phyloP scores from a whole-genome alignment of 768 basidiomycete species.

The Boletus subparvulus region DNA sequence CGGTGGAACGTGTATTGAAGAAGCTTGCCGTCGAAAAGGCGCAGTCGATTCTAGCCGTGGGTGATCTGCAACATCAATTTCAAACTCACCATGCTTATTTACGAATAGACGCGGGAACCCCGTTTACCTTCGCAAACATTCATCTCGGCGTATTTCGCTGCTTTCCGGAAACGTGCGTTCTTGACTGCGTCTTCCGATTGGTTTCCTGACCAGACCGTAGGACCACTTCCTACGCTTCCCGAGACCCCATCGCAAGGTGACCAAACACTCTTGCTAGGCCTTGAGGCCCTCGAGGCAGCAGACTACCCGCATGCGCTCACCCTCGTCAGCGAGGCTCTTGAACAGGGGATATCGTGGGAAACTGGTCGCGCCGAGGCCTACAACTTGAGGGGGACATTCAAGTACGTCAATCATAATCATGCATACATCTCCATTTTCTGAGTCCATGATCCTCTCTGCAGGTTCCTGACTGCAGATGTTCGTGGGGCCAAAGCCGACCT shows the following conservation, averaged over 20 bases:
- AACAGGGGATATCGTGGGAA: constrained; percentile 80
- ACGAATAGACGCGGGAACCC: constrained; percentile 59
- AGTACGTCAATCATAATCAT: constrained; percentile 48
- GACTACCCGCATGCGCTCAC: constrained; percentile 83
- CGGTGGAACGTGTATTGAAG: constrained; percentile 93
- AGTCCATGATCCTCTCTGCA: constrained; percentile 27
- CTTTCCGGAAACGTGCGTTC: constrained; percentile 82
- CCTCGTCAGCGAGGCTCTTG: constrained; percentile 80
- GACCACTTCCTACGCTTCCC: constrained; percentile 68
- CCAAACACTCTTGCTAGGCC: constrained; percentile 72
- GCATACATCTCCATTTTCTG: background rate
- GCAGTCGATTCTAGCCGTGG: constrained; percentile 65
- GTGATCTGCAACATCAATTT: constrained; percentile 16
- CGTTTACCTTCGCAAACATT: constrained; percentile 88
- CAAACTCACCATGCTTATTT: background rate
- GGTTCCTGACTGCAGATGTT: constrained; percentile 88
- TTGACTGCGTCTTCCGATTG: background rate
- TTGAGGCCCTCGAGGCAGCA: constrained; percentile 79
- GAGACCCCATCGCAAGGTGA: constrained; percentile 79
- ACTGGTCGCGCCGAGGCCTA: constrained; percentile 80
- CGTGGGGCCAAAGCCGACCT: constrained; percentile 81
- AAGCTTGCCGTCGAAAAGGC: constrained; percentile 74
- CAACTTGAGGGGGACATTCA: constrained; percentile 95
- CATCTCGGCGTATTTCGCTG: constrained; percentile 93
- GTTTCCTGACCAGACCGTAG: constrained; percentile 35